Conservation (phyloP, 441 rosid genomes). For the Adansonia rubrostipa region DNA sequence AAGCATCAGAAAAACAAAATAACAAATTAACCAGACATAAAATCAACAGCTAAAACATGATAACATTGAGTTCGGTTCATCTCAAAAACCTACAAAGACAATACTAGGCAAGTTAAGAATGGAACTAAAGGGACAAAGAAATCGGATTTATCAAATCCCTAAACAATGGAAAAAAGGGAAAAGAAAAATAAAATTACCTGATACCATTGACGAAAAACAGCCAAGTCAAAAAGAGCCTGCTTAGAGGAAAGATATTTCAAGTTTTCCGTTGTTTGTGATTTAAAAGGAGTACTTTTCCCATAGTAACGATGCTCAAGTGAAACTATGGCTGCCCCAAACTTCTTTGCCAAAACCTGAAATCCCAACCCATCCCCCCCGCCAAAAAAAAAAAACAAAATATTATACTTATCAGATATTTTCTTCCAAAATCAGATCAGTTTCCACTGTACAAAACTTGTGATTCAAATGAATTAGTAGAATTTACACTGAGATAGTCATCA, state of each 20-base stretch:
- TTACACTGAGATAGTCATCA: slow-evolving; percentile 74
- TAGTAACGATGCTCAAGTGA: slow-evolving; percentile 96
- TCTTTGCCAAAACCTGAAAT: slow-evolving; percentile 79
- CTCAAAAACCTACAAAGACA: neutral
- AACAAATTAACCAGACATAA: neutral
- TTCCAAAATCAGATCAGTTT: neutral
- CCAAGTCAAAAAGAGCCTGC: slow-evolving; percentile 89
- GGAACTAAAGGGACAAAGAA: neutral
- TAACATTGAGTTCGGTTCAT: neutral
- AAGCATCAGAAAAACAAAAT: neutral
- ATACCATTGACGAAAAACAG: slow-evolving; percentile 76
- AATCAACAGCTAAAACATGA: neutral
- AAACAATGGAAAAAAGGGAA: neutral
- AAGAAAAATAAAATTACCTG: slow-evolving; percentile 51
- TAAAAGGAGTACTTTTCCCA: slow-evolving; percentile 91
- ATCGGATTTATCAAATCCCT: neutral
- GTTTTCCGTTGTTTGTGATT: slow-evolving; percentile 61
- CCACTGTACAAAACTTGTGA: neutral
- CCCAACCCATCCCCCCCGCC: neutral
- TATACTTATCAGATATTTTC: neutral
- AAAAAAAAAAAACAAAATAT: slow-evolving; percentile 12
- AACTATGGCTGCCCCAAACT: slow-evolving; percentile 93
- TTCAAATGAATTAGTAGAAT: slow-evolving; percentile 12
- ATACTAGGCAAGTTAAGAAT: neutral
- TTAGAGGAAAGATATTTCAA: slow-evolving; percentile 91